Base-by-base conservation (phyloP, 2,329 filamentous ascomycete genomes). In the Penicillium decumbens region DNA sequence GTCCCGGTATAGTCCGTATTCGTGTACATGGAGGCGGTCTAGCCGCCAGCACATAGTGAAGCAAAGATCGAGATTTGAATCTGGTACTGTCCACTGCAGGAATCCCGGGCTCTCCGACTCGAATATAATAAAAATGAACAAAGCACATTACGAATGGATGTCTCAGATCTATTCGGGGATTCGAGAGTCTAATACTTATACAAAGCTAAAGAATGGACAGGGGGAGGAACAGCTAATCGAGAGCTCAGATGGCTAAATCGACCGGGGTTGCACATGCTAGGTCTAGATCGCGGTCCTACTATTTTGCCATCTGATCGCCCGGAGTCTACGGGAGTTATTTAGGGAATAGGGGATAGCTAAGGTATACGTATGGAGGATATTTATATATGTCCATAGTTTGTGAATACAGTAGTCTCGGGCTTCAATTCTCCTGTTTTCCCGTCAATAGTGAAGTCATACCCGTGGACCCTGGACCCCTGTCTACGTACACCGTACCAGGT, bases 111-210 rank as follows among this genome's bases (percentile, higher is more conserved):
- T 10, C 37, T 47, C 40, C 44, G 49, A 48, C 15, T 45, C n/a
- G 24, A 41, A 40, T 13, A 24, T 3, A 30, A 18, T 29, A 30
- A 18, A 42, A 30, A 42, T 29, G 30, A 47, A 9, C 33, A 25
- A 18, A 42, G 24, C 33, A 28, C 3, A 42, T 30, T 28, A 33
- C 25, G 9, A 23, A 39, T 24, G 20, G 40, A 47, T 53, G 50
- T 53, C 51, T 53, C 51, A 53, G 30, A 15, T 35, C 10, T 18
- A 6, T 3, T 29, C 47, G 51, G 51, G 41, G 41, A 45, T 24
- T 27, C 47, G 47, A 47, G 43, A 53, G 41, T 45, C 47, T 47
- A 53, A 53, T 53, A 29, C 28, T 38, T 30, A 38, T 37, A 37
- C 9, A 25, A 45, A 43, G 45, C 40, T 37, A 43, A 38, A 42